Base-by-base conservation (phyloP, 805 yeast species). In the Metschnikowia lunata region DNA sequence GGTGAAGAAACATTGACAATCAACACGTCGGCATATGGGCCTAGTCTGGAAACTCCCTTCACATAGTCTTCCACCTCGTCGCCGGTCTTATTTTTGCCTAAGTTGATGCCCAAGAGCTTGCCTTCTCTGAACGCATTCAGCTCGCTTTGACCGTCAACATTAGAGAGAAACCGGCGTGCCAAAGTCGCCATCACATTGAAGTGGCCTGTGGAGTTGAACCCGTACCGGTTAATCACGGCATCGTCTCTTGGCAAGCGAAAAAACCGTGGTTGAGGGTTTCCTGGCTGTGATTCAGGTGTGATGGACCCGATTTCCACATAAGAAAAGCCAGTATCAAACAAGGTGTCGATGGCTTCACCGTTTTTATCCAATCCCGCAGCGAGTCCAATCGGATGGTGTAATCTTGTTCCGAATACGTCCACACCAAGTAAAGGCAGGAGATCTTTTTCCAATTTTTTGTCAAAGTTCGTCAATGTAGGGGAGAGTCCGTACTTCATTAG, bases 331-430 rank as follows among this genome's bases (percentile, higher is more conserved):
- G 77, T 60, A 50, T 82, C 74, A 54, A 83, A 82, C 47, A 91
- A 72, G 0, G 89, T 69, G 55, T 91, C 97, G 53, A 91, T 80
- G 15, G 88, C 96, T 59, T 88, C 95, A 41, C 88, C 98, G 58
- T 90, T 83, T 67, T 91, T 91, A 64, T 91, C 98, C 51, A 91
- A 76, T 10, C 98, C 98, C 26, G 98, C 98, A 39, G 98, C 97
- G 56, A 90, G 75, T 11, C 97, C 97, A 39, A 91, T 71, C 23
- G 98, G 97, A 44, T 83, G 82, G 15, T 75, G 74, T 59, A 91
- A 67, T 43, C 71, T 75, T n/a, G 64, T 65, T 8, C 88, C 88
- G 60, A 87, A 86, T 0, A 83, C 83, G 34, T 73, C 61, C 15
- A 83, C 88, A 12, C 75, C 67, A 49, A 87, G 69, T 4, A 67